phyloP scores from a whole-genome alignment of 192 early-diverging fungal species.

The Coemansia nantahalensis region DNA sequence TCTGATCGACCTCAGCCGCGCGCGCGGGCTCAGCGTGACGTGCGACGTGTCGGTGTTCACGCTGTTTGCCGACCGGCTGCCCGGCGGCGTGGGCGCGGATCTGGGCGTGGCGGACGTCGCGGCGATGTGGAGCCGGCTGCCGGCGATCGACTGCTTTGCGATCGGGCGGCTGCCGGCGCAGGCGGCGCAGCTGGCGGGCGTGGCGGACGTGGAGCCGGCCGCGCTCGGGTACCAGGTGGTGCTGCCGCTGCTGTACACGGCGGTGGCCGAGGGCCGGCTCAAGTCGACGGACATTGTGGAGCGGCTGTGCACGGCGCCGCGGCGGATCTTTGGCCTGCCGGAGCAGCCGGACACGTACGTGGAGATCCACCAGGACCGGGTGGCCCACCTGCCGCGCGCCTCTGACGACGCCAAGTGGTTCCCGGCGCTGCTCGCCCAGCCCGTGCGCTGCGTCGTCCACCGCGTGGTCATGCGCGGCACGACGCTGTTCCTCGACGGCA shows the following conservation, averaged over 20 bases:
- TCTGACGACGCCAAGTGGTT: constrained; percentile 44
- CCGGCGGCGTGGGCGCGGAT: constrained; percentile 3
- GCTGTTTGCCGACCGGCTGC: constrained; percentile 63
- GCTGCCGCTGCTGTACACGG: constrained; percentile 73
- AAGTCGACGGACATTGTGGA: constrained; percentile 72
- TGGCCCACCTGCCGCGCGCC: constrained; percentile 44
- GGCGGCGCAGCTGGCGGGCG: constrained; percentile 42
- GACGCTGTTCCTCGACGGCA: constrained; percentile 86
- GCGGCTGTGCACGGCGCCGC: constrained; percentile 81
- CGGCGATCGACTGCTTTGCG: constrained; percentile 89
- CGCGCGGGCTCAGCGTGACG: constrained; percentile 80
- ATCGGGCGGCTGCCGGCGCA: constrained; percentile 69
- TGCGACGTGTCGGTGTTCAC: constrained; percentile 91
- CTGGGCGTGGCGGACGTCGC: constrained; percentile 54
- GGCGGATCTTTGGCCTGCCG: constrained; percentile 89
- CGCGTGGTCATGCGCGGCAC: constrained; percentile 87
- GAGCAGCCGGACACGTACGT: constrained; percentile 91
- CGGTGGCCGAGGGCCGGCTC: constrained; percentile 75
- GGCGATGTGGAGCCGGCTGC: constrained; percentile 79
- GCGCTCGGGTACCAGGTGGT: constrained; percentile 40
- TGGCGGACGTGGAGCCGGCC: constrained; percentile 11
- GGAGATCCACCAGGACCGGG: constrained; percentile 88
- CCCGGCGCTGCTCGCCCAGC: constrained; percentile 55
- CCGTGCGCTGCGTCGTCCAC: constrained; percentile 70
- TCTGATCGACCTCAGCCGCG: constrained; percentile 82